Evolutionary conservation across 176 grass and related monocot species (phyloP).

Genomic region (Avena sativa): DNA sequence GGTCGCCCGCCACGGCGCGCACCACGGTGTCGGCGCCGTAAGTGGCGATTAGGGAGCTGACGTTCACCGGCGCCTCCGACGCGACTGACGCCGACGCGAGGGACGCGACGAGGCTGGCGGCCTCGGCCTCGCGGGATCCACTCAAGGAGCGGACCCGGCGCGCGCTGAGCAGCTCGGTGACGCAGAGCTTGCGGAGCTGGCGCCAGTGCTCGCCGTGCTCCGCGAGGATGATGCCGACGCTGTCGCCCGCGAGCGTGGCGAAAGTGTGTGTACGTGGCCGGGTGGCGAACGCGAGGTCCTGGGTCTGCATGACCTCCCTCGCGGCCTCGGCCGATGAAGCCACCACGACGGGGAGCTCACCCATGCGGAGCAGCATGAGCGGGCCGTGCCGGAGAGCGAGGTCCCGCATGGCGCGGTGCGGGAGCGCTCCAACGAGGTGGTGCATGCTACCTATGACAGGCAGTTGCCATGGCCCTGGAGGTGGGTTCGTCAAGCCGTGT

Average conservation of each 20-base stretch:
- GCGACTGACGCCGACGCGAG: background rate
- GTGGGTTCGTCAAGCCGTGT: background rate
- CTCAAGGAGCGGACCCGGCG: background rate
- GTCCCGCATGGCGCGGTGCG: slow-evolving; percentile 49
- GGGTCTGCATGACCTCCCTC: slow-evolving; percentile 45
- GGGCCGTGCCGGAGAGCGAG: slow-evolving; percentile 45
- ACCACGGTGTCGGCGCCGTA: background rate
- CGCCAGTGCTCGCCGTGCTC: slow-evolving; percentile 20
- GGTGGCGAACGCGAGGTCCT: slow-evolving; percentile 52
- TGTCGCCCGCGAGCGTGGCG: background rate
- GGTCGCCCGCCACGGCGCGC: background rate
- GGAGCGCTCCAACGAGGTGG: slow-evolving; percentile 51
- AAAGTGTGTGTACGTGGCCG: slow-evolving; percentile 42
- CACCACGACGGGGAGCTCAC: slow-evolving; percentile 56
- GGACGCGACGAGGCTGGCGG: background rate
- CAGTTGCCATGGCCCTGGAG: slow-evolving; percentile 54
- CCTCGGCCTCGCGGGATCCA: background rate
- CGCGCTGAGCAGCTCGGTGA: background rate
- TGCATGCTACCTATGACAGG: slow-evolving; percentile 58
- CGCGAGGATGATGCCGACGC: background rate
- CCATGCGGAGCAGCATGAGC: slow-evolving; percentile 56
- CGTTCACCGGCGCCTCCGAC: slow-evolving; percentile 7
- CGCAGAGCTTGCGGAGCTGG: slow-evolving; percentile 18
- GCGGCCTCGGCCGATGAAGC: slow-evolving; percentile 56
- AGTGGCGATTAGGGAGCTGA: background rate